These are phyloP conservation scores for Boletus calvinii DNA, from an alignment of 1,284 basidiomycete genomes.

Conservation along the genomic window DNA sequence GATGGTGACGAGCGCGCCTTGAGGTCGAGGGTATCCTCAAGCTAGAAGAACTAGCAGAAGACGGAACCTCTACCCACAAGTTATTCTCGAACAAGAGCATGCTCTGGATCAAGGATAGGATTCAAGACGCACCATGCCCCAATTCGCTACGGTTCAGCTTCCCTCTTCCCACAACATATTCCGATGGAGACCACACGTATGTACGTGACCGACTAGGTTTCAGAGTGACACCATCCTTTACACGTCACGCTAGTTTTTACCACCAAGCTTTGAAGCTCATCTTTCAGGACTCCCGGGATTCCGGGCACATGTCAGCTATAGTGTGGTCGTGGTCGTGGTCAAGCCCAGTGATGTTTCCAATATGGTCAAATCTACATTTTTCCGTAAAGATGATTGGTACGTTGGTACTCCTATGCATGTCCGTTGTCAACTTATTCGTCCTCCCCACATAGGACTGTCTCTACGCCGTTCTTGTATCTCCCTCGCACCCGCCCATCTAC, in stretches of 20 bases:
- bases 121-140: slow-evolving; percentile 47
- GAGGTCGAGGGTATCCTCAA: slow-evolving; percentile 61
- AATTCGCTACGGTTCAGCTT: slow-evolving; percentile 51
- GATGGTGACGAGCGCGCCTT: slow-evolving; percentile 6
- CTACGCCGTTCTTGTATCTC: slow-evolving; percentile 62
- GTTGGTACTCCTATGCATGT: slow-evolving; percentile 15
- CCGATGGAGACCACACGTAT: slow-evolving; percentile 53
- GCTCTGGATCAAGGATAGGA: slow-evolving; percentile 56
- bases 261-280: slow-evolving; percentile 61
- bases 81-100: slow-evolving; percentile 51
- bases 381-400: slow-evolving; percentile 50
- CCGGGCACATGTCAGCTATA: slow-evolving; percentile 57
- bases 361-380: slow-evolving; percentile 45
- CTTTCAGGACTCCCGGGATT: slow-evolving; percentile 69
- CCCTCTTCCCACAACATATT: slow-evolving; percentile 56
- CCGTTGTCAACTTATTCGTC: slow-evolving; percentile 1
- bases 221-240: slow-evolving; percentile 6
- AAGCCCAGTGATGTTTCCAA: slow-evolving; percentile 42
- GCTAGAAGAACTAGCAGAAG: slow-evolving; percentile 64
- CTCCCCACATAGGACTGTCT: slow-evolving; percentile 44
- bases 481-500: slow-evolving; percentile 61
- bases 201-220: slow-evolving; percentile 40
- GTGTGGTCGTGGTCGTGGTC: slow-evolving; percentile 45
- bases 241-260: slow-evolving; percentile 46
- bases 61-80: slow-evolving; percentile 51